These are phyloP conservation scores for Tricholoma bakamatsutake DNA, from an alignment of 768 basidiomycete genomes.

Conservation along the genomic window DNA sequence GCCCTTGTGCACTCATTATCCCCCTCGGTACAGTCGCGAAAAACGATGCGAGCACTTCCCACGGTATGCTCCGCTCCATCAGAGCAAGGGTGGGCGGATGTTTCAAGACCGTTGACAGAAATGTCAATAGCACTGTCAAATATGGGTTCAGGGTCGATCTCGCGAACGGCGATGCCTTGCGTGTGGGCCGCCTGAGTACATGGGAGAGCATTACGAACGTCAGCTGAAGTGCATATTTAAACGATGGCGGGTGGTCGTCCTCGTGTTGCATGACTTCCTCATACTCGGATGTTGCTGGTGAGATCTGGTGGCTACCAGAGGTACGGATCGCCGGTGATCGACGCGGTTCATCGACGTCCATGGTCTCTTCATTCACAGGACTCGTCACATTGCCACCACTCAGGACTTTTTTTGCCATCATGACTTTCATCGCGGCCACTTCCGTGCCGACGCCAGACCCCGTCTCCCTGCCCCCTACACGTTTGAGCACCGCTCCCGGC, in stretches of 20 bases:
- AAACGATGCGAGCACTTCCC: constrained; percentile 65
- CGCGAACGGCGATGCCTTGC: constrained; percentile 51
- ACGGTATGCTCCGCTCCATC: constrained; percentile 78
- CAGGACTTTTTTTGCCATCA: constrained; percentile 2
- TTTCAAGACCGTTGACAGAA: constrained; percentile 73
- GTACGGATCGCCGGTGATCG: constrained; percentile 22
- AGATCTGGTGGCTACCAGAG: constrained; percentile 11
- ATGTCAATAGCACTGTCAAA: constrained; percentile 80
- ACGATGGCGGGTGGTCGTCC: constrained; percentile 53
- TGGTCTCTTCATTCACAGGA: constrained; percentile 41
- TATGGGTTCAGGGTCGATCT: constrained; percentile 74
- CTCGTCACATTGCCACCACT: constrained; percentile 20
- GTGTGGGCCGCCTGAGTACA: constrained; percentile 58
- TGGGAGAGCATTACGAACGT: constrained; percentile 73
- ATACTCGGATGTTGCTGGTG: constrained; percentile 26
- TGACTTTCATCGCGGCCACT: constrained; percentile 7
- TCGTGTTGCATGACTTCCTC: constrained; percentile 10
- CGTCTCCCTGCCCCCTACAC: constrained; percentile 50
- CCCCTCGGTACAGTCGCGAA: constrained; percentile 55
- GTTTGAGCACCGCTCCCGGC: constrained; percentile 62
- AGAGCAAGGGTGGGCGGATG: constrained; percentile 53
- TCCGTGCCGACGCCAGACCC: constrained; percentile 24
- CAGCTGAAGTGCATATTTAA: constrained; percentile 73
- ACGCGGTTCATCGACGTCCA: constrained; percentile 58
- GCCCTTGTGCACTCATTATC: constrained; percentile 41